phyloP scores from a whole-genome alignment of 176 grass and related monocot species.

The Saccharum spontaneum region DNA sequence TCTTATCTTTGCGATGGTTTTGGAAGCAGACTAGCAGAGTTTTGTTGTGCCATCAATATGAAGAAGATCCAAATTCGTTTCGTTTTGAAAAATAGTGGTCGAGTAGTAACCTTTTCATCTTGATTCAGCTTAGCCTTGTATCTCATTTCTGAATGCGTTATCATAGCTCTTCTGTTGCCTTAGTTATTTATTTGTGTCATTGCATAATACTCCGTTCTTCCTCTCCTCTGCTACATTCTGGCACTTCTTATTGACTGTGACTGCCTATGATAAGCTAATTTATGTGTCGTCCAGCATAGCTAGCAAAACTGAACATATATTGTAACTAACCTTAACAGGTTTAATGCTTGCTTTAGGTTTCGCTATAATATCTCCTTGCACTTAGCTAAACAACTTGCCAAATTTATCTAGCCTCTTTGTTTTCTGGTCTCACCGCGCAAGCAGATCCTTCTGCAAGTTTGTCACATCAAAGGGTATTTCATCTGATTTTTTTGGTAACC shows the following conservation, averaged over 20 bases:
- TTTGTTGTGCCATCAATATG: background rate
- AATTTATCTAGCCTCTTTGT: background rate
- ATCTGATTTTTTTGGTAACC: too few relatives aligned
- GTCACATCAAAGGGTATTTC: background rate
- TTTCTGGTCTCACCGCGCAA: background rate
- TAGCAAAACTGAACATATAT: too few relatives aligned
- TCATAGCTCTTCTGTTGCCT: background rate
- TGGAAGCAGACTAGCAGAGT: slow-evolving; percentile 19
- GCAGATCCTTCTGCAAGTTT: background rate
- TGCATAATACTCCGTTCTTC: too few relatives aligned
- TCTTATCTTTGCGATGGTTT: background rate
- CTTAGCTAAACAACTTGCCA: background rate
- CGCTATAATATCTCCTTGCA: too few relatives aligned
- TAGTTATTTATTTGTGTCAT: background rate
- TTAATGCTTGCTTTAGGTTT: background rate
- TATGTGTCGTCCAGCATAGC: too few relatives aligned
- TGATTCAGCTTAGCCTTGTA: background rate
- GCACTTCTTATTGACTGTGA: too few relatives aligned
- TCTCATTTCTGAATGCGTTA: background rate
- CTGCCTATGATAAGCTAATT: too few relatives aligned
- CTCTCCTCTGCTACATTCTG: too few relatives aligned
- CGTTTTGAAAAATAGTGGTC: background rate
- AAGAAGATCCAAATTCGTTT: background rate
- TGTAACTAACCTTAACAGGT: background rate
- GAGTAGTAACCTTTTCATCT: background rate